phyloP scores from a whole-genome alignment of 805 yeast genomes.

The Candida sithepensis region DNA sequence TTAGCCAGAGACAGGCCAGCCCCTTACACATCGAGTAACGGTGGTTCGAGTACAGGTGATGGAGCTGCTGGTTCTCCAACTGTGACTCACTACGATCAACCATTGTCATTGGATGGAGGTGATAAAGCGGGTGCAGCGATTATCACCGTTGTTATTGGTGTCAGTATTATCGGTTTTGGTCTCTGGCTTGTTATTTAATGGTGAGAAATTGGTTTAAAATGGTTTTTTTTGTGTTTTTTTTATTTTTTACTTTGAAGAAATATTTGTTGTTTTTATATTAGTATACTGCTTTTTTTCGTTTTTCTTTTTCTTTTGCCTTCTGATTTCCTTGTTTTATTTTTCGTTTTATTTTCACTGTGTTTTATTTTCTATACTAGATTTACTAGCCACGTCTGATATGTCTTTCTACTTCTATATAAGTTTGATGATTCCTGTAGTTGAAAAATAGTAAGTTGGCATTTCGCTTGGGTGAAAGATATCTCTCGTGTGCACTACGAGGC shows the following conservation, averaged over 20 bases:
- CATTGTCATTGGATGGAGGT: slow-evolving; percentile 38
- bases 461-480: too few relatives aligned
- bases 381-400: neutral
- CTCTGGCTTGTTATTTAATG: slow-evolving; percentile 23
- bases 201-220: neutral
- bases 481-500: too few relatives aligned
- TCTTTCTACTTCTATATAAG: neutral
- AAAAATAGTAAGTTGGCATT: too few relatives aligned
- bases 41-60: slow-evolving; percentile 43
- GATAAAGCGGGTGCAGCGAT: slow-evolving; percentile 69
- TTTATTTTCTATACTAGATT: too few relatives aligned
- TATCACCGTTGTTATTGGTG: slow-evolving; percentile 54
- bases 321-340: neutral
- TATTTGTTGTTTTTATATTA: neutral
- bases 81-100: slow-evolving; percentile 36
- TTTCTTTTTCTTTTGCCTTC: neutral
- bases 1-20: slow-evolving; percentile 42
- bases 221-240: neutral
- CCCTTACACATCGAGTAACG: slow-evolving; percentile 42
- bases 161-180: slow-evolving; percentile 26
- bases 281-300: neutral
- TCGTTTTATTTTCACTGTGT: neutral
- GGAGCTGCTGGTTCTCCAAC: slow-evolving; percentile 62
- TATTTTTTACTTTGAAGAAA: neutral
- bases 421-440: too few relatives aligned